A percentile compares a stretch with the other conserved stretches of the same genome.
Conservation (phyloP, 345 rosid species). For the Syzygium oleosum region DNA sequence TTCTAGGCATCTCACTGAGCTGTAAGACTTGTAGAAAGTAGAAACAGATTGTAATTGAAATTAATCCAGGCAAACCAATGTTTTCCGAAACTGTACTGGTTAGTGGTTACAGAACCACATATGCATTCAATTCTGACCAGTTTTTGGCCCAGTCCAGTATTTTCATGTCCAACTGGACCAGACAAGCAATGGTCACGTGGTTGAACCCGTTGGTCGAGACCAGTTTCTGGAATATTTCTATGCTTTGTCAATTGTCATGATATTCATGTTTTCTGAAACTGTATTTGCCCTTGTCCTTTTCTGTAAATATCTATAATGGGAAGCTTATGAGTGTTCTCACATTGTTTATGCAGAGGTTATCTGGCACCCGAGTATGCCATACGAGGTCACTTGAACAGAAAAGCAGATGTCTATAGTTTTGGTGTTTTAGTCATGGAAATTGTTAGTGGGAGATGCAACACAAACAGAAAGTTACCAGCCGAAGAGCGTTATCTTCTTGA, state of each 20-base stretch:
- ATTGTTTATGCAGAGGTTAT: conserved; percentile 41
- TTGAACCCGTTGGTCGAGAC: neutral
- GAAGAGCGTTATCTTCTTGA: conserved; percentile 54
- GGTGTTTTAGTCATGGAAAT: conserved; percentile 65
- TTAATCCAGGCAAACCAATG: neutral
- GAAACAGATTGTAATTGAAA: neutral
- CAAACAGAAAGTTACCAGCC: conserved; percentile 28
- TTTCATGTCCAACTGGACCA: neutral
- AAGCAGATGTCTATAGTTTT: conserved; percentile 67
- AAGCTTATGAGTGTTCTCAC: neutral
- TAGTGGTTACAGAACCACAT: neutral
- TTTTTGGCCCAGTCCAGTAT: neutral
- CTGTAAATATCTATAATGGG: neutral
- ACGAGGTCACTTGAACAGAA: conserved; percentile 59
- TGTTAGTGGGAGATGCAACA: conserved; percentile 54
- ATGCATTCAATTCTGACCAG: neutral
- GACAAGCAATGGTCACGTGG: neutral
- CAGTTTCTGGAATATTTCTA: neutral
- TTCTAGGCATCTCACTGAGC: neutral
- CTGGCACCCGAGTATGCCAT: conserved; percentile 73
- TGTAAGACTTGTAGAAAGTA: neutral
- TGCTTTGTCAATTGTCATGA: neutral
- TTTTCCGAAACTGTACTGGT: neutral
- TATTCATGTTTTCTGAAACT: neutral
- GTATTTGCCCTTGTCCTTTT: neutral